Percentiles rank a stretch among this genome's conserved stretches.
Conservation (phyloP, 2,329 filamentous ascomycete genomes). For the Fusarium paranaense region DNA sequence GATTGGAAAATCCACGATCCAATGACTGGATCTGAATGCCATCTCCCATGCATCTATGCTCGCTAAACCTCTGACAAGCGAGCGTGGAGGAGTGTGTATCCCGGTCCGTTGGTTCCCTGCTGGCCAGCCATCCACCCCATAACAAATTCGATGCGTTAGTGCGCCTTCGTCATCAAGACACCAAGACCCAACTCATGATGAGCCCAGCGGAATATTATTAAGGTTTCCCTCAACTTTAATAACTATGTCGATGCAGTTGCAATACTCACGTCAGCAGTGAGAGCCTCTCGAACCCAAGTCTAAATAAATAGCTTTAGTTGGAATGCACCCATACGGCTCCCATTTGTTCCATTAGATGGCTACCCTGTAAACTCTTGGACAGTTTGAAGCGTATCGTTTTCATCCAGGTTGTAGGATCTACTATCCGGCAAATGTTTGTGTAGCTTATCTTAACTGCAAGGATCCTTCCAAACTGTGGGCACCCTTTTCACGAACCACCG, state of each 20-base stretch:
- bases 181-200: background rate
- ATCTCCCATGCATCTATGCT: background rate
- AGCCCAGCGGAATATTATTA: background rate
- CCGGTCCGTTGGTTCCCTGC: background rate
- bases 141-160: background rate
- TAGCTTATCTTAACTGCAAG: background rate
- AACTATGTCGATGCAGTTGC: background rate
- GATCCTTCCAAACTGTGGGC: background rate
- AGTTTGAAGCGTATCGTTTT: background rate
- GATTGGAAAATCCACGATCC: slow-evolving; percentile 12
- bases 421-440: background rate
- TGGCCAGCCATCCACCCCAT: background rate
- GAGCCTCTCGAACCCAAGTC: background rate
- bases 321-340: background rate
- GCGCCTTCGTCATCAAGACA: background rate
- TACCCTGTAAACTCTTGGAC: background rate
- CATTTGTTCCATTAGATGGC: background rate
- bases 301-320: background rate
- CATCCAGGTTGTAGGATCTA: background rate
- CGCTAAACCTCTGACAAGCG: background rate
- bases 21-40: slow-evolving; percentile 2
- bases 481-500: background rate
- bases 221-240: background rate
- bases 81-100: background rate
- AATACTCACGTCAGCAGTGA: background rate